Conservation (phyloP, 2,329 filamentous ascomycete species). For the Trichothecium roseum region DNA sequence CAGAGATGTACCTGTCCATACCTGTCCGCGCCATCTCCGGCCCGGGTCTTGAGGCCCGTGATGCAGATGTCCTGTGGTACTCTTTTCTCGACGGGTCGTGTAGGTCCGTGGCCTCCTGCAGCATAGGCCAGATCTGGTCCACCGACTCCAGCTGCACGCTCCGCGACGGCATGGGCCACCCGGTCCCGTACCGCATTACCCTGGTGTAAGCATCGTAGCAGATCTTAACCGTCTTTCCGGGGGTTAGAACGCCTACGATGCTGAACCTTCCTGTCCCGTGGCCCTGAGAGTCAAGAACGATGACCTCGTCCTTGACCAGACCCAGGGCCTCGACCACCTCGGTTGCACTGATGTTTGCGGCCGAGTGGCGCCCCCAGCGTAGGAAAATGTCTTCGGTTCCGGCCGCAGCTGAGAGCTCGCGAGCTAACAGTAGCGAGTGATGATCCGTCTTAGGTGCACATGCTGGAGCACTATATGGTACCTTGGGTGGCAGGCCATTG, state of each 20-base stretch:
- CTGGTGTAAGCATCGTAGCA: constrained; percentile 3
- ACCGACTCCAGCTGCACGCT: constrained; percentile 1
- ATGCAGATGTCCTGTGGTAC: no score
- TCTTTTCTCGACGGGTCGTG: constrained; percentile 1
- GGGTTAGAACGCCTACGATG: constrained; percentile 4
- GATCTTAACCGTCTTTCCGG: constrained; percentile 4
- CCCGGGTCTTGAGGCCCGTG: no score
- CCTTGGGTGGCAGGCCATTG: no score
- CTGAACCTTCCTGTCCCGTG: constrained; percentile 5
- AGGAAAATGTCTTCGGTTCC: no score
- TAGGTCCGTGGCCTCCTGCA: constrained; percentile 4
- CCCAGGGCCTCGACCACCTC: constrained; percentile 2
- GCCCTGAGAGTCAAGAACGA: constrained; percentile 6
- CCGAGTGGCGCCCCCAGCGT: not conserved
- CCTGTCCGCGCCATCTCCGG: no score
- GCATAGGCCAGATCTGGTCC: constrained; percentile 5
- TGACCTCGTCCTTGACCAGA: constrained; percentile 2
- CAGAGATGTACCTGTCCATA: no score
- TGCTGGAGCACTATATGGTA: no score
- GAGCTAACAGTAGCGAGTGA: no score
- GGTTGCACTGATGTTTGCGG: not conserved
- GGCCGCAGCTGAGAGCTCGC: no score
- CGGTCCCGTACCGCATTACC: no score
- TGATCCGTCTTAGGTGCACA: no score
- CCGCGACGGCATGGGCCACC: no score